A percentile compares a stretch with the other conserved stretches of the same genome.
Conservation (phyloP, 345 rosid genomes). For the Aurinia saxatilis region DNA sequence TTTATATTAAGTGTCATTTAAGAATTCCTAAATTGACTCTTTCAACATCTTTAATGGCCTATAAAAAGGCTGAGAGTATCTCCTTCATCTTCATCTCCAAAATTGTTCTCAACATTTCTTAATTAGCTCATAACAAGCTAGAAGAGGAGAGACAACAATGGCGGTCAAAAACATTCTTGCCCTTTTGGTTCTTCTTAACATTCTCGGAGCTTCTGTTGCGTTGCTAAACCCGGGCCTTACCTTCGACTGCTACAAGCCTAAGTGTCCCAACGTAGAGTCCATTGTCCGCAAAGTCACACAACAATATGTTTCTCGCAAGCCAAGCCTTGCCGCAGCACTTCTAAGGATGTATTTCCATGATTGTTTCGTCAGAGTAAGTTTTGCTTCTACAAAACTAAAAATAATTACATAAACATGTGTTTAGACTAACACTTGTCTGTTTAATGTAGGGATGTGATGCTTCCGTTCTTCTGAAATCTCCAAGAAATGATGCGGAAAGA, state of each 20-base stretch:
- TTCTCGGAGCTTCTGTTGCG: conserved; percentile 1
- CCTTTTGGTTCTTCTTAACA: conserved; percentile 25
- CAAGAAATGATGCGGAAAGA: conserved; percentile 38
- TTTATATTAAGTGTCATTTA: too few species aligned
- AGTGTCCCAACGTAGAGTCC: conserved; percentile 35
- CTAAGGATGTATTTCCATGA: conserved; percentile 52
- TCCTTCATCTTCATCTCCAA: not conserved
- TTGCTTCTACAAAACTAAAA: too few species aligned
- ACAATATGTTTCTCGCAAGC: conserved; percentile 25
- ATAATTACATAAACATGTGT: too few species aligned
- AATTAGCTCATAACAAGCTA: not conserved
- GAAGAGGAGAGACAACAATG: conserved; percentile 7
- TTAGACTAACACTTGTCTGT: not conserved
- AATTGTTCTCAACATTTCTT: not conserved
- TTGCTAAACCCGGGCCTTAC: conserved; percentile 7
- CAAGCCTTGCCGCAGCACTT: conserved; percentile 40
- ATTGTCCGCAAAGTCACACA: conserved; percentile 20
- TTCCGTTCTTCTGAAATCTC: conserved; percentile 38
- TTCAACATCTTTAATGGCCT: conserved; percentile 20
- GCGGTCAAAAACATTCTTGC: conserved; percentile 33
- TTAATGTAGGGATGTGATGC: conserved; percentile 41
- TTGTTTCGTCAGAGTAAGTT: conserved; percentile 43
- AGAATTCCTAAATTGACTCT: not conserved
- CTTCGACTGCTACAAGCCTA: conserved; percentile 26
- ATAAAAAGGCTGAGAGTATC: conserved; percentile 17